Evolutionary conservation across 768 basidiomycete species (phyloP), one percentile per base, ranked within the genome.

Genomic region (Phaffia australis): DNA sequence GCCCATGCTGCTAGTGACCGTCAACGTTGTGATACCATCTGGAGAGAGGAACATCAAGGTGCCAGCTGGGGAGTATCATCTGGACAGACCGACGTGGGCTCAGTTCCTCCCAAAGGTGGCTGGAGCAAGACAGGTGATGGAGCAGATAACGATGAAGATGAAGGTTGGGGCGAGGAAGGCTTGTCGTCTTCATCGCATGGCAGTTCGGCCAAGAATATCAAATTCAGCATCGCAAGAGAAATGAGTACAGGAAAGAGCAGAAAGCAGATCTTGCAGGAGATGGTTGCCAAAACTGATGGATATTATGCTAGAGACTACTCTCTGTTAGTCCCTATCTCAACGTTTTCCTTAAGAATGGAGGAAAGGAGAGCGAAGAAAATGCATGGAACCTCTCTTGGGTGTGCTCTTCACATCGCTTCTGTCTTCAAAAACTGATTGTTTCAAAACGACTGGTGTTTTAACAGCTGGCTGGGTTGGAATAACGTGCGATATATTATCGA

Each of bases 401-500:
- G 50, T 29, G 11, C 11, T 27, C 47, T n/a, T 47, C 21, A 61
- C 14, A 29, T 46, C 35, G 29, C 51, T 64, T 55, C 42, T 16
- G 30, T 15, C 49, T 29, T 25, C 48, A 7, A 2, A 5, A 29
- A n/a, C 11, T 19, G 14, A 23, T 1, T 32, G 47, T 16, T 14
- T 16, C 49, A 8, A 11, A 56, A 11, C 11, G 35, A 11, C 29
- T 0, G 25, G n/a, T 32, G 4, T n/a, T 18, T n/a, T 23, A 49
- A 14, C 11, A 69, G 67, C 35, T 63, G 75, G 3, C 71, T 81
- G 6, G 81, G 80, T 23, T 81, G 80, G 79, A 81, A 81, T 70
- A 81, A 81, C 55, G 79, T 81, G 42, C 56, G 80, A 23, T 81
- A 81, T 68, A 81, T 81, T 66, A 76, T 81, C 65, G 80, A 81